A percentile compares a stretch with the other conserved stretches of the same genome.
Evolutionary conservation across 768 basidiomycete genomes (phyloP).

Genomic region (Artomyces pyxidatus): DNA sequence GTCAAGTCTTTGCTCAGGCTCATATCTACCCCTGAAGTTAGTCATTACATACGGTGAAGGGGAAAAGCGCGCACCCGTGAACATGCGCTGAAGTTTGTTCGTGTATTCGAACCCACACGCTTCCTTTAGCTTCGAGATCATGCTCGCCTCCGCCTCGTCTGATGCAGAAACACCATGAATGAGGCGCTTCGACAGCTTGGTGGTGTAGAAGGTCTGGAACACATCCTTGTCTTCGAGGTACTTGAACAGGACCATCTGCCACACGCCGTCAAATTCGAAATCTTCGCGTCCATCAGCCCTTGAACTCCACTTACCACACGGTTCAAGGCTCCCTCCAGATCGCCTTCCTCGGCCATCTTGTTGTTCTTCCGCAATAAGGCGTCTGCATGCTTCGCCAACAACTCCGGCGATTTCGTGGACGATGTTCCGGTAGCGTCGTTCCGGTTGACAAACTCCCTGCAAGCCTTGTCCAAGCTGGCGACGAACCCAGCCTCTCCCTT

Average conservation of each 20-base stretch:
- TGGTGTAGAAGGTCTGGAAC: constrained; percentile 96
- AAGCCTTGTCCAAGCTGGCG: constrained; percentile 89
- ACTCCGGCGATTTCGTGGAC: constrained; percentile 80
- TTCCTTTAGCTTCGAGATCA: constrained; percentile 97
- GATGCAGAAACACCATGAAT: constrained; percentile 88
- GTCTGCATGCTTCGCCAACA: constrained; percentile 90
- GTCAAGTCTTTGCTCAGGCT: constrained; percentile 92
- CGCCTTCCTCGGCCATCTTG: constrained; percentile 88
- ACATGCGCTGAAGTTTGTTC: constrained; percentile 93
- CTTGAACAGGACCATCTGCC: constrained; percentile 93
- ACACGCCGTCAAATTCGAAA: constrained; percentile 1
- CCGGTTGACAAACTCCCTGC: constrained; percentile 89
- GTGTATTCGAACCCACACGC: constrained; percentile 97
- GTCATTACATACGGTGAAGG: not conserved
- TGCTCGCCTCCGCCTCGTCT: constrained; percentile 93
- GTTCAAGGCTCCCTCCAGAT: constrained; percentile 83
- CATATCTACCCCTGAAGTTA: constrained; percentile 54
- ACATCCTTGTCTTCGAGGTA: constrained; percentile 99
- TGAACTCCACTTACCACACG: constrained; percentile 59
- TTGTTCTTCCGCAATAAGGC: constrained; percentile 87
- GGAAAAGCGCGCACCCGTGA: constrained; percentile 59
- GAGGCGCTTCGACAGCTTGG: constrained; percentile 86
- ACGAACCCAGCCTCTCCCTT: constrained; percentile 90
- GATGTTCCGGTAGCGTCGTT: constrained; percentile 87
- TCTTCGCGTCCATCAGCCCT: not conserved